Evolutionary conservation across 2,329 filamentous ascomycete species (phyloP).

Genomic region (Meredithiella fracta): DNA sequence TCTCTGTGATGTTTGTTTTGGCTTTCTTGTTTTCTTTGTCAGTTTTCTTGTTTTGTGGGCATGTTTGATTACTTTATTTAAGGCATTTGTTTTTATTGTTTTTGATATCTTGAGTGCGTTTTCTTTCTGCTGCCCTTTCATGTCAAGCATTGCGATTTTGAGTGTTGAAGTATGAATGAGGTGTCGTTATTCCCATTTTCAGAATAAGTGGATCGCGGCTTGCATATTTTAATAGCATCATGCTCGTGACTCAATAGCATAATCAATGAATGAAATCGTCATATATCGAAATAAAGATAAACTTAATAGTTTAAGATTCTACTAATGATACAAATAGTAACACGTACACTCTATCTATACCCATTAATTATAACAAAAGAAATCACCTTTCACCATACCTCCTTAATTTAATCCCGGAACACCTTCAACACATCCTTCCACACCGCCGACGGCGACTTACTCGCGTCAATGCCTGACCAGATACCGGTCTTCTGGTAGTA

Average conservation of each 20-base stretch:
- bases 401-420: slow-evolving; percentile 37
- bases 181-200: too few relatives aligned
- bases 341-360: neutral
- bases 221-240: too few relatives aligned
- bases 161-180: too few relatives aligned
- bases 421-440: slow-evolving; percentile 85
- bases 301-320: neutral
- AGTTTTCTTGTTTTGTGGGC: neutral
- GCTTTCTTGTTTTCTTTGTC: neutral
- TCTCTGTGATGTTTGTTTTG: neutral
- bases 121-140: neutral
- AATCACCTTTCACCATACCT: neutral
- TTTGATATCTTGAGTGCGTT: neutral
- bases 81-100: neutral
- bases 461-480: slow-evolving; percentile 90
- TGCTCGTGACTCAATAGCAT: too few relatives aligned
- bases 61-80: neutral
- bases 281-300: neutral
- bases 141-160: too few relatives aligned
- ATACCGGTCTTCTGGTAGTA: slow-evolving; percentile 98
- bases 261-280: too few relatives aligned
- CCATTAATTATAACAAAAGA: neutral
- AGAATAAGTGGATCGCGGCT: too few relatives aligned
- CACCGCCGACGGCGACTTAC: slow-evolving; percentile 86
- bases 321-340: slow-evolving; percentile 1